These are phyloP conservation scores for Neurospora sp. DNA, from an alignment of 495 filamentous ascomycete species.

Conservation along the genomic window DNA sequence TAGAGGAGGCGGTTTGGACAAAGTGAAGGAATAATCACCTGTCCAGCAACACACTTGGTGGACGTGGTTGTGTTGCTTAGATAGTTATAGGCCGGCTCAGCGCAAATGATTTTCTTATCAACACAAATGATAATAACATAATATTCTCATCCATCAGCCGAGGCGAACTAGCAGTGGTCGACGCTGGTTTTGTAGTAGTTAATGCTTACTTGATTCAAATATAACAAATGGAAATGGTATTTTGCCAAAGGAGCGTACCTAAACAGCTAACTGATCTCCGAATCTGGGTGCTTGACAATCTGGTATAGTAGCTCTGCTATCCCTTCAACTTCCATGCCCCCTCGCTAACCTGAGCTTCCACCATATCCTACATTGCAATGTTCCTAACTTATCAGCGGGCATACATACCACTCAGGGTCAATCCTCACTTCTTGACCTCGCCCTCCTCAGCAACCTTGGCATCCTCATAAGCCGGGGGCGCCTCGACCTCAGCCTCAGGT, in stretches of 20 bases:
- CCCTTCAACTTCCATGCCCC: background rate
- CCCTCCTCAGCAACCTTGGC: background rate
- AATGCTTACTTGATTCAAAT: background rate
- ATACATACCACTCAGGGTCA: background rate
- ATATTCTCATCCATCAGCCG: background rate
- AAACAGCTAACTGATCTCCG: background rate
- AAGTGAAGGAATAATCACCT: too few species aligned
- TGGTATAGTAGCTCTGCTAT: background rate
- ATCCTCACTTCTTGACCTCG: background rate
- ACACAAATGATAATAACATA: background rate
- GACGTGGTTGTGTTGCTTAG: too few species aligned
- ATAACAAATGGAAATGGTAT: background rate
- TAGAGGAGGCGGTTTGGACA: too few species aligned
- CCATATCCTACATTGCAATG: background rate
- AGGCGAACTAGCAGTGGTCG: background rate
- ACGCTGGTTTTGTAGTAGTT: background rate
- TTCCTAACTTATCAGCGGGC: background rate
- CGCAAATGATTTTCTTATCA: background rate
- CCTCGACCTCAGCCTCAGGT: background rate
- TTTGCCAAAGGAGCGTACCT: background rate
- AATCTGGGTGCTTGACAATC: background rate
- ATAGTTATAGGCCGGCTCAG: background rate
- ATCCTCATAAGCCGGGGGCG: constrained; percentile 32
- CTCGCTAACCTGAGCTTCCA: background rate
- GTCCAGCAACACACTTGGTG: too few species aligned